A percentile compares a stretch with the other conserved stretches of the same genome.
Evolutionary conservation across 371 early-diverging fungal species (phyloP).

Genomic region (Batrachochytrium dendrobatidis): DNA sequence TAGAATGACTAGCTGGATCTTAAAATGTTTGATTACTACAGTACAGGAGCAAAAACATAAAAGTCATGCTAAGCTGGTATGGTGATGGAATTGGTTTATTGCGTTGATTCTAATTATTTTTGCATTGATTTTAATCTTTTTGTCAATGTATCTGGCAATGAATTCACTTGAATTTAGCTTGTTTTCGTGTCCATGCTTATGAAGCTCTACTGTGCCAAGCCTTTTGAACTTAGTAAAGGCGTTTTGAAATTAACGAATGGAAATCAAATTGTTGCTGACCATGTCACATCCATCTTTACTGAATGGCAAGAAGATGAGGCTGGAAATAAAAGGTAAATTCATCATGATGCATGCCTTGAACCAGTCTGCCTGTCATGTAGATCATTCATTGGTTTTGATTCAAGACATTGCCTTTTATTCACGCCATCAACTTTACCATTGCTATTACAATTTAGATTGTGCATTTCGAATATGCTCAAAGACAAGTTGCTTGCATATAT

Average conservation of each 20-base stretch:
- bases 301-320: conserved; percentile 42
- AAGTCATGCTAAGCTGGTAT: background rate
- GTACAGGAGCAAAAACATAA: background rate
- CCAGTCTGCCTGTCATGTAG: background rate
- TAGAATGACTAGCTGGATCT: conserved; percentile 2
- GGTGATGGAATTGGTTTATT: background rate
- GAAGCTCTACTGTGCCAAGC: conserved; percentile 51
- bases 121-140: background rate
- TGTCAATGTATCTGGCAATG: background rate
- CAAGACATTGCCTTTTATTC: background rate
- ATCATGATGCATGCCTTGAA: too few relatives aligned
- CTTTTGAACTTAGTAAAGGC: conserved; percentile 39
- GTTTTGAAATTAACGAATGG: conserved; percentile 40
- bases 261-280: conserved; percentile 54
- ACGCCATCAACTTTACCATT: background rate
- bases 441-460: too few relatives aligned
- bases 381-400: background rate
- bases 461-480: conserved; percentile 58
- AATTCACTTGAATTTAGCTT: conserved; percentile 28
- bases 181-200: conserved; percentile 69
- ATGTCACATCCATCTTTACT: conserved; percentile 59
- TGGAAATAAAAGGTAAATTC: too few relatives aligned
- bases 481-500: conserved; percentile 76
- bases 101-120: background rate
- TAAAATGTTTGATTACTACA: conserved; percentile 16